Percentiles rank a stretch among this genome's conserved stretches.
phyloP scores from a whole-genome alignment of 495 filamentous ascomycete species.

The Penicillium odoratum region DNA sequence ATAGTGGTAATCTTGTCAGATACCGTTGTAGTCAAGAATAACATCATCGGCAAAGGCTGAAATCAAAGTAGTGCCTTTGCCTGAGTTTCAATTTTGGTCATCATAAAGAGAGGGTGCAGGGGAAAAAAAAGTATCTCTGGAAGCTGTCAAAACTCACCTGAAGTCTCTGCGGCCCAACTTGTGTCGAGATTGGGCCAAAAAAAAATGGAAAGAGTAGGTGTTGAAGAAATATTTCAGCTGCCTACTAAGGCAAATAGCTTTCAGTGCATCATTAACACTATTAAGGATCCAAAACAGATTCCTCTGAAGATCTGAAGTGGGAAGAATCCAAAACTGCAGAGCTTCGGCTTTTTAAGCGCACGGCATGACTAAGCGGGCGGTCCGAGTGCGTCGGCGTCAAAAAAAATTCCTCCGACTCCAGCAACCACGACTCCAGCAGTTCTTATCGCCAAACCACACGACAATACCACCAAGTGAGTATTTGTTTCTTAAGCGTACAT shows the following conservation, averaged over 20 bases:
- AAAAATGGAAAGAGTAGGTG: neutral
- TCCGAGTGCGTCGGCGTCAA: constrained; percentile 24
- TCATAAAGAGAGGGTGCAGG: constrained; percentile 37
- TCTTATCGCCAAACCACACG: constrained; percentile 6
- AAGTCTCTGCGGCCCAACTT: constrained; percentile 4
- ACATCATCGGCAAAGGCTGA: constrained; percentile 74
- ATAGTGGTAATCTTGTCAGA: constrained; percentile 66
- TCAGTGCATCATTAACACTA: constrained; percentile 19
- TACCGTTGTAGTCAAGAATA: constrained; percentile 97
- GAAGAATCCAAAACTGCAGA: constrained; percentile 26
- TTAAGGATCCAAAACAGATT: constrained; percentile 5
- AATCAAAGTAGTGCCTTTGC: constrained; percentile 65
- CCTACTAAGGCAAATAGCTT: constrained; percentile 2
- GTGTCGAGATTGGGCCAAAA: constrained; percentile 1
- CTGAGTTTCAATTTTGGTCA: constrained; percentile 47
- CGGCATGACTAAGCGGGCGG: constrained; percentile 37
- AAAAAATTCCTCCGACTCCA: constrained; percentile 35
- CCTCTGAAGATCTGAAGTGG: constrained; percentile 9
- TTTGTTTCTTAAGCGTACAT: neutral
- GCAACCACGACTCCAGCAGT: constrained; percentile 13
- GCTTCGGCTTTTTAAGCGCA: constrained; percentile 30
- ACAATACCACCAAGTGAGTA: constrained; percentile 36
- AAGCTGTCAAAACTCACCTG: constrained; percentile 22
- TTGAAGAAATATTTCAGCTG: constrained; percentile 2
- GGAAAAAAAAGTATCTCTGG: constrained; percentile 2